A percentile compares a stretch with the other conserved stretches of the same genome.
Conservation (phyloP, 306 rosid species). For the Vigna hirtella region DNA sequence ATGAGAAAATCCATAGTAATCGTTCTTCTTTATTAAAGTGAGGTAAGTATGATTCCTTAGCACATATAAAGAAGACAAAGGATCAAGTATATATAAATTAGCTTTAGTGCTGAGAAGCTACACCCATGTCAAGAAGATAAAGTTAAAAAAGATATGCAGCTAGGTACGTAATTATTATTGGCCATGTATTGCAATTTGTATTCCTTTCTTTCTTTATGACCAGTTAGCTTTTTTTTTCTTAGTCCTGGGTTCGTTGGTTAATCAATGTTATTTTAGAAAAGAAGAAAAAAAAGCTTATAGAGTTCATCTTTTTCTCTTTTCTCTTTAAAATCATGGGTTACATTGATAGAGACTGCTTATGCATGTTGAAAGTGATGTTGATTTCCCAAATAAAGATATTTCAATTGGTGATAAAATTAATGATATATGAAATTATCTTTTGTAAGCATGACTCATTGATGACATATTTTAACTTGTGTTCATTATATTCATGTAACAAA, state of each 20-base stretch:
- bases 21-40: slow-evolving; percentile 43
- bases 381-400: slow-evolving; percentile 43
- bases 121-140: slow-evolving; percentile 38
- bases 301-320: slow-evolving; percentile 44
- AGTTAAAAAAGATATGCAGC: slow-evolving; percentile 28
- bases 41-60: slow-evolving; percentile 48
- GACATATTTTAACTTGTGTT: slow-evolving; percentile 34
- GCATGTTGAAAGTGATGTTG: slow-evolving; percentile 53
- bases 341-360: slow-evolving; percentile 54
- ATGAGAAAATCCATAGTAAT: too few relatives aligned
- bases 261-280: slow-evolving; percentile 20
- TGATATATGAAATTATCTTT: slow-evolving; percentile 3
- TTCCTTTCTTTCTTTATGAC: slow-evolving; percentile 52
- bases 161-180: slow-evolving; percentile 30
- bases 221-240: slow-evolving; percentile 35
- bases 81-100: slow-evolving; percentile 39
- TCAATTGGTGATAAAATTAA: slow-evolving; percentile 26
- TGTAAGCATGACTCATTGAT: slow-evolving; percentile 56
- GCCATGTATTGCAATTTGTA: slow-evolving; percentile 36
- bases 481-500: background rate
- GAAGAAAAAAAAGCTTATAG: slow-evolving; percentile 21
- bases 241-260: slow-evolving; percentile 24
- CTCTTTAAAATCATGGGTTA: slow-evolving; percentile 60
- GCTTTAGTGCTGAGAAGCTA: slow-evolving; percentile 46
- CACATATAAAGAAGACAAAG: slow-evolving; percentile 45